Base-by-base conservation (phyloP, 352 stramenopile species). In the Elongisporangium undulatum region DNA sequence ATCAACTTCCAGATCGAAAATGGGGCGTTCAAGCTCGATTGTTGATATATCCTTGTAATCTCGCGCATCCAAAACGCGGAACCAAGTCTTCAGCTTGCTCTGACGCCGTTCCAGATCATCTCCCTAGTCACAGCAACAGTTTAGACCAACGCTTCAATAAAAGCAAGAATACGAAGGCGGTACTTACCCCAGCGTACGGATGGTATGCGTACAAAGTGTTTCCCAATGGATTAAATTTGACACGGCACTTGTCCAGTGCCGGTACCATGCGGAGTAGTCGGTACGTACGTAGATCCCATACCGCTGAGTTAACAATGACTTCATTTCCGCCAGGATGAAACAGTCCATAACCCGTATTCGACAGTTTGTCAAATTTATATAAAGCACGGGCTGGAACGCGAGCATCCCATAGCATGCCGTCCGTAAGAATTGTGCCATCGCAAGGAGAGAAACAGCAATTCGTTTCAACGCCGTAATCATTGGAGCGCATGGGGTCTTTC, bases 281-380 rank as follows among this genome's bases (percentile, higher is more conserved):
- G 56, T 89, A 95, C 2, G 89, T 97, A 21, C 89, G 84, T 17
- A 95, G 63, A 62, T 96, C 89, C 87, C 89, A 97, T n/a, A 97
- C 83, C 0, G 85, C 85, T 15, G 87, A 93, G 58, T 97, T 95
- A 21, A 97, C 75, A 49, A 97, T 85, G 38, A 95, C 80, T 68
- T 97, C 89, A 55, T 95, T 97, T 1, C 87, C 87, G 38, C 84
- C 90, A 6, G 87, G 87, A 66, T 97, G 87, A 59, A 94, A 96
- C 55, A 82, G 87, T 1, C 89, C 87, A 39, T 87, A 90, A 1
- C 87, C 83, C 19, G 91, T 62, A 34, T 94, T 93, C 1, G 85
- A 93, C 7, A 97, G 55, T 61, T 95, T 95, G 63, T 97, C 89
- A 58, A 97, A 96, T 52, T 96, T 94, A 67, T 96, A 90, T 19